These are phyloP conservation scores for Mrakia blollopis DNA, from an alignment of 768 basidiomycete genomes.

Conservation along the genomic window DNA sequence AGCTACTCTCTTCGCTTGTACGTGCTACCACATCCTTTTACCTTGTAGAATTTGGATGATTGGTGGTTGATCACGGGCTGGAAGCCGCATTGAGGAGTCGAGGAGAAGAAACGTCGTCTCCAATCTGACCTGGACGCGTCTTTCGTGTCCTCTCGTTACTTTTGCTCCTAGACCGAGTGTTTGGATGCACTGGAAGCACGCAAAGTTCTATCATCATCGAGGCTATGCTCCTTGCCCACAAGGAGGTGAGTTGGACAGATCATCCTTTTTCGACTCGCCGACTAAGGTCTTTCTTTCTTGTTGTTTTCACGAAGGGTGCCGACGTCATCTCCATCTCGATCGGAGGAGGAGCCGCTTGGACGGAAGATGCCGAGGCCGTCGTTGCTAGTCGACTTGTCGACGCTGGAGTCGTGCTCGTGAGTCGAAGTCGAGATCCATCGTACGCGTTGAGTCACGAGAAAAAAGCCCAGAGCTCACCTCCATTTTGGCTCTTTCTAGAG, in stretches of 20 bases:
- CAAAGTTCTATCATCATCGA: conserved; percentile 47
- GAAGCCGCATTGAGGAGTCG: too few relatives aligned
- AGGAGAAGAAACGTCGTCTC: too few relatives aligned
- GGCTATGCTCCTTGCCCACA: conserved; percentile 47
- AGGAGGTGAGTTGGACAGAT: not conserved
- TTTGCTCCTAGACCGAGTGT: conserved; percentile 46
- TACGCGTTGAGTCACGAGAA: too few relatives aligned
- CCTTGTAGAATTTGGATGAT: too few relatives aligned
- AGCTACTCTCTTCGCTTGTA: conserved; percentile 49
- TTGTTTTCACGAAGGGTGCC: conserved; percentile 49
- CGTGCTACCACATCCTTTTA: conserved; percentile 35
- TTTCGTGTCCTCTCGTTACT: too few relatives aligned
- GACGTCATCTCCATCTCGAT: conserved; percentile 66
- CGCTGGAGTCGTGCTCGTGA: conserved; percentile 53
- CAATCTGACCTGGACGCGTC: too few relatives aligned
- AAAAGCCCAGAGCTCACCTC: not conserved
- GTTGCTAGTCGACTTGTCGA: conserved; percentile 58
- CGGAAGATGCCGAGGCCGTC: conserved; percentile 53
- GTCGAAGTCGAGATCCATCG: too few relatives aligned
- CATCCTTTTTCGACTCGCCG: too few relatives aligned
- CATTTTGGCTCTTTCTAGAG: not conserved
- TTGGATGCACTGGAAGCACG: conserved; percentile 56
- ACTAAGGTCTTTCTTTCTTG: too few relatives aligned
- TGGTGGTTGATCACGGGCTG: too few relatives aligned
- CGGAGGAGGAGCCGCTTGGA: conserved; percentile 61